These are phyloP conservation scores for Xylariaceae sp. DNA, from an alignment of 2,329 filamentous ascomycete genomes.

Conservation along the genomic window DNA sequence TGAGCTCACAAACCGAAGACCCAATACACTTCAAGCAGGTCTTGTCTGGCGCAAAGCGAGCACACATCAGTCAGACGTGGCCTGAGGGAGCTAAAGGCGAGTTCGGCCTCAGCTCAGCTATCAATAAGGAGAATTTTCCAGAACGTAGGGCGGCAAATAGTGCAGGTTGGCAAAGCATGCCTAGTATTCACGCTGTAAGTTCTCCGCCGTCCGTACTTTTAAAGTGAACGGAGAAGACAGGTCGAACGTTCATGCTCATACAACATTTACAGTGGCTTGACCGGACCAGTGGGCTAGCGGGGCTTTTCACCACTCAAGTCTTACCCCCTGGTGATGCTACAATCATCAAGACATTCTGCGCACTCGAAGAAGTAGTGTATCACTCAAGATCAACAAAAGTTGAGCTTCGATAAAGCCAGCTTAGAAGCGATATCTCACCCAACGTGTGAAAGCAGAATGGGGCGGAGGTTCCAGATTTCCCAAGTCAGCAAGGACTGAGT, in stretches of 20 bases:
- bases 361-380: slow-evolving; percentile 4
- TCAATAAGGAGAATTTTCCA: slow-evolving; percentile 3
- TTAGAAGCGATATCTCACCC: too few species aligned
- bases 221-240: too few species aligned
- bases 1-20: slow-evolving; percentile 4
- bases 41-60: slow-evolving; percentile 3
- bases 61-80: slow-evolving; percentile 3
- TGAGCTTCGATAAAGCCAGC: too few species aligned
- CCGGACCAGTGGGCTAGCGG: slow-evolving; percentile 1
- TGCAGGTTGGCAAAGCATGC: slow-evolving; percentile 6
- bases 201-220: too few species aligned
- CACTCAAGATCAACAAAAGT: too few species aligned
- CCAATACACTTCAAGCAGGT: background rate
- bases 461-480: too few species aligned
- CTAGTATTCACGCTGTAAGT: slow-evolving; percentile 6
- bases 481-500: too few species aligned
- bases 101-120: slow-evolving; percentile 4
- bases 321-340: slow-evolving; percentile 3
- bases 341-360: slow-evolving; percentile 2
- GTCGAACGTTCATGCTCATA: too few species aligned
- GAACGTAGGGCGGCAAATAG: slow-evolving; percentile 6
- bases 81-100: slow-evolving; percentile 1
- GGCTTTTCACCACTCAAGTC: slow-evolving; percentile 4
- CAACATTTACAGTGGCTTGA: too few species aligned
- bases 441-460: too few species aligned